Evolutionary conservation across 1,284 basidiomycete species (phyloP).

Genomic region (Marasmius tenuissimus): DNA sequence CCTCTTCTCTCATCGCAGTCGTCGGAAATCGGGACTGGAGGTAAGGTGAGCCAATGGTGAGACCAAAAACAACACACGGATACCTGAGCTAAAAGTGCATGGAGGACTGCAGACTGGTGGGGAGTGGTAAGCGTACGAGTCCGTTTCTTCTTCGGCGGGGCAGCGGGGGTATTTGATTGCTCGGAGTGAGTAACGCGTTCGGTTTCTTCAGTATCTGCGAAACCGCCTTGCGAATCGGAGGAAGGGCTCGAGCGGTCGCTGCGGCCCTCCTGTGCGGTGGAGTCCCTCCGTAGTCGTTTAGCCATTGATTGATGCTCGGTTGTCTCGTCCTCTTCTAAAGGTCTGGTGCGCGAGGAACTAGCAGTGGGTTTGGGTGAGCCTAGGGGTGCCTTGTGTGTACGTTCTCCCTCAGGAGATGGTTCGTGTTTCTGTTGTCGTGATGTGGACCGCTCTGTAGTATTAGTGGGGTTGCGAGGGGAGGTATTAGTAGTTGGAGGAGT

Average conservation of each 20-base stretch:
- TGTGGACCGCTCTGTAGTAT: slow-evolving; percentile 30
- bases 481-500: slow-evolving; percentile 38
- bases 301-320: slow-evolving; percentile 31
- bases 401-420: slow-evolving; percentile 21
- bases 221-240: slow-evolving; percentile 53
- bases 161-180: slow-evolving; percentile 25
- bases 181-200: slow-evolving; percentile 36
- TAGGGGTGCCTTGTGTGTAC: slow-evolving; percentile 27
- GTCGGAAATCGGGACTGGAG: slow-evolving; percentile 81
- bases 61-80: slow-evolving; percentile 9
- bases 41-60: slow-evolving; percentile 5
- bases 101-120: slow-evolving; percentile 79
- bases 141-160: slow-evolving; percentile 68
- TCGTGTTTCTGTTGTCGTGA: slow-evolving; percentile 42
- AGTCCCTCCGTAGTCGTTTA: slow-evolving; percentile 25
- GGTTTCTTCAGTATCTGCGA: slow-evolving; percentile 53
- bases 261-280: slow-evolving; percentile 21
- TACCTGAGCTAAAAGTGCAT: slow-evolving; percentile 79
- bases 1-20: slow-evolving; percentile 81
- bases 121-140: slow-evolving; percentile 82
- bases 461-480: slow-evolving; percentile 30
- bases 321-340: slow-evolving; percentile 21
- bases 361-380: slow-evolving; percentile 22
- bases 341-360: slow-evolving; percentile 18
- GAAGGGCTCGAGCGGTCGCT: slow-evolving; percentile 40